Conservation (phyloP, 345 rosid genomes). For the Jatropha curcas region DNA sequence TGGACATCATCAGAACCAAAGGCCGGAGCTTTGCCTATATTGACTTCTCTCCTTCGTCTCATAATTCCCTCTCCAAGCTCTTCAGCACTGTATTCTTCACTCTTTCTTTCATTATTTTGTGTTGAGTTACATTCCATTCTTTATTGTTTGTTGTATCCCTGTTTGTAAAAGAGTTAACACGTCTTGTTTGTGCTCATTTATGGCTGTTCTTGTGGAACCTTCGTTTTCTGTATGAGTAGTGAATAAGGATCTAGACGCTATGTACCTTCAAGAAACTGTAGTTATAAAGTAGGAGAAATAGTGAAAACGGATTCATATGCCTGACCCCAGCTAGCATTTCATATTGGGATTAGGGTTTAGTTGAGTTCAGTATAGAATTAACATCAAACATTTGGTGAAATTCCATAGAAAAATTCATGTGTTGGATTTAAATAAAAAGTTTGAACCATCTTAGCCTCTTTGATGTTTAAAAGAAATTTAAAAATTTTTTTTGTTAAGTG, state of each 20-base stretch:
- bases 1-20: constrained; percentile 73
- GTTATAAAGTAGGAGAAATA: too few species aligned
- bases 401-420: background rate
- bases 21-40: constrained; percentile 90
- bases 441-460: too few species aligned
- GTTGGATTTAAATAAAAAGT: background rate
- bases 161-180: background rate
- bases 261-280: too few species aligned
- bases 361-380: too few species aligned
- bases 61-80: constrained; percentile 69
- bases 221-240: background rate
- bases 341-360: too few species aligned
- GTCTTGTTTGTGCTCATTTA: too few species aligned
- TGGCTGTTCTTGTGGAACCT: background rate
- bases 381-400: too few species aligned
- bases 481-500: too few species aligned
- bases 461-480: too few species aligned
- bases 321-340: too few species aligned
- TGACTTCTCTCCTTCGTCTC: constrained; percentile 61
- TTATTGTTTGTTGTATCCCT: background rate
- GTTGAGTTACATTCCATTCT: background rate
- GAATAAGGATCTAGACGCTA: too few species aligned
- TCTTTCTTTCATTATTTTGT: background rate
- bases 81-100: constrained; percentile 53
- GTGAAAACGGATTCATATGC: too few species aligned